A percentile compares a stretch with the other conserved stretches of the same genome.
Evolutionary conservation across 305 asterid genomes (phyloP).

Genomic region (Withania somnifera): DNA sequence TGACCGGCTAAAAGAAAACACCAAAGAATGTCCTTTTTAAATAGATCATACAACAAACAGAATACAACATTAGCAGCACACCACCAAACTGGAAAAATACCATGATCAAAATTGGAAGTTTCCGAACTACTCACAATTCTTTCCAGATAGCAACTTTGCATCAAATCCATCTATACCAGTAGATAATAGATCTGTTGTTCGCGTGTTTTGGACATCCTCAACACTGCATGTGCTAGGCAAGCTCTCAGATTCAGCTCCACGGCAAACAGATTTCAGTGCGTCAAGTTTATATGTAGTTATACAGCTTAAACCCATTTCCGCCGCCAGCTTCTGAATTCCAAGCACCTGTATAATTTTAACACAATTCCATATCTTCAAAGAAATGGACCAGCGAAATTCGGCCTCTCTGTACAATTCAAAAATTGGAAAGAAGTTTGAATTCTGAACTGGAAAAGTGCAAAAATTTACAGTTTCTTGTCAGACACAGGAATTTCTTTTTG

Average conservation of each 20-base stretch:
- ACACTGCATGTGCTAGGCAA: constrained; percentile 20
- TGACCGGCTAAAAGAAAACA: not conserved
- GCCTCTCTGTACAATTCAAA: not conserved
- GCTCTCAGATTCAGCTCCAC: constrained; percentile 24
- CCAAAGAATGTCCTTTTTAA: not conserved
- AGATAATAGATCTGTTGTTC: constrained; percentile 14
- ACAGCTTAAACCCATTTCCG: constrained; percentile 72
- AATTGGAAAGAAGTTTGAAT: not conserved
- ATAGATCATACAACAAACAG: not conserved
- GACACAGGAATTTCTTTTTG: not conserved
- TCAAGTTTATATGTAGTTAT: constrained; percentile 77
- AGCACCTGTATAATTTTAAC: constrained; percentile 47
- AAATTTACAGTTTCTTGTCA: not conserved
- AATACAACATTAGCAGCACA: not conserved
- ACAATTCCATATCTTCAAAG: not conserved
- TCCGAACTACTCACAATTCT: constrained; percentile 6
- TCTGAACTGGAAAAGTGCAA: not conserved
- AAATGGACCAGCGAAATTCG: not conserved
- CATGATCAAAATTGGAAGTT: not conserved
- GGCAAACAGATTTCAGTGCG: constrained; percentile 63
- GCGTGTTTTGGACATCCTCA: constrained; percentile 18
- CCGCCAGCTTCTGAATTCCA: constrained; percentile 69
- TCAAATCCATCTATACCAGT: constrained; percentile 20
- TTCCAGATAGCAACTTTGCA: constrained; percentile 22
- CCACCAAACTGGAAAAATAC: not conserved